Conservation (phyloP, 176 grass and related monocot species). For the Luzula sylvatica region DNA sequence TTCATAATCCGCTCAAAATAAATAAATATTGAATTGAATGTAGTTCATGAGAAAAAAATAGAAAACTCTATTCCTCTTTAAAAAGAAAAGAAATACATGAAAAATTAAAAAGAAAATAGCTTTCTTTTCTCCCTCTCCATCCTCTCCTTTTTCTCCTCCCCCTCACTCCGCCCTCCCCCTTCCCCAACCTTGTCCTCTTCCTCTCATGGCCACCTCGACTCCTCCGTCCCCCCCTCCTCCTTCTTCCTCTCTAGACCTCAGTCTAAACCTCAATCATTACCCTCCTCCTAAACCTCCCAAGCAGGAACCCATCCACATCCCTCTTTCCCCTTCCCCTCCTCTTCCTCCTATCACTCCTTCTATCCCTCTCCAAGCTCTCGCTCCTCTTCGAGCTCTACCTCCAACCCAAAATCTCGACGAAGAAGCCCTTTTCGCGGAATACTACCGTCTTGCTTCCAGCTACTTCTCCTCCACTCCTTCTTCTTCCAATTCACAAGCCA, state of each 20-base stretch:
- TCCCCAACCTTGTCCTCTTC: neutral
- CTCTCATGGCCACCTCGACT: slow-evolving; percentile 5
- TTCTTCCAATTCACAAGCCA: slow-evolving; percentile 30
- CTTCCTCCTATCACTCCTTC: too few species aligned
- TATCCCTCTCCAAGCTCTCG: neutral
- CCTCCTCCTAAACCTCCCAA: slow-evolving; percentile 39
- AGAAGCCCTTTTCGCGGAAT: slow-evolving; percentile 56
- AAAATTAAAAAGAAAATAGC: slow-evolving; percentile 20
- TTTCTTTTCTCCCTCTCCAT: slow-evolving; percentile 5
- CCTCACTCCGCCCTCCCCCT: neutral
- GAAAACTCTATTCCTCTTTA: too few species aligned
- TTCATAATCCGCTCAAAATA: too few species aligned
- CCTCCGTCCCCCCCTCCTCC: slow-evolving; percentile 19
- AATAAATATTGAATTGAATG: too few species aligned
- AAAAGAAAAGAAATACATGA: too few species aligned
- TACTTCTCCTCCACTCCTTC: slow-evolving; percentile 31
- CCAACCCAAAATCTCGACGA: slow-evolving; percentile 32
- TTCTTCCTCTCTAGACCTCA: slow-evolving; percentile 20
- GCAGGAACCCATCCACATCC: slow-evolving; percentile 32
- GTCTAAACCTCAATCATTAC: slow-evolving; percentile 54
- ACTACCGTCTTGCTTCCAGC: slow-evolving; percentile 49
- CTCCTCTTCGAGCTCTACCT: slow-evolving; percentile 41
- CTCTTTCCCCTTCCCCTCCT: slow-evolving; percentile 1
- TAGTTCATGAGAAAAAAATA: too few species aligned
- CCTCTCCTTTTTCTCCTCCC: neutral